Conservation (phyloP, 805 yeast genomes). For the Saccharomycopsis capsularis region DNA sequence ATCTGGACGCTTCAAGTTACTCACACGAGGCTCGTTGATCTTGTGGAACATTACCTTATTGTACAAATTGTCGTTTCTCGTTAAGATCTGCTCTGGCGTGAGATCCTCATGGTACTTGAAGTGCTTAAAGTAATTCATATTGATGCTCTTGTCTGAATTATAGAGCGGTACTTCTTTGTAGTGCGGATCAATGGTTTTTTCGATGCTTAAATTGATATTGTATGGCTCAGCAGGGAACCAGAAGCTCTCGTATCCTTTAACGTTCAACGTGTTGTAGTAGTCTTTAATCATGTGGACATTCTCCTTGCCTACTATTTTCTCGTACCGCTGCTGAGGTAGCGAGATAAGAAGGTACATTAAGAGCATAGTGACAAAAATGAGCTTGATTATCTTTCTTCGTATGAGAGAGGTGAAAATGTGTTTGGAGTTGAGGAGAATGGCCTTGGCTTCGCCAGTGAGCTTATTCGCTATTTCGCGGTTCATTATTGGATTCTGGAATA, state of each 20-base stretch:
- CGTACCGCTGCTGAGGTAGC: conserved; percentile 10
- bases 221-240: conserved; percentile 12
- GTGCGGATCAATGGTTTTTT: conserved; percentile 13
- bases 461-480: not conserved
- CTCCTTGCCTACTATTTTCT: conserved; percentile 13
- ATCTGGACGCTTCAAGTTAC: conserved; percentile 27
- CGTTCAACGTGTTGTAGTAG: conserved; percentile 11
- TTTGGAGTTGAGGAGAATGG: not conserved
- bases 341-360: too few relatives aligned
- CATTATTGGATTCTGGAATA: too few relatives aligned
- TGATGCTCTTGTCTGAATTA: conserved; percentile 9
- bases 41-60: conserved; percentile 31
- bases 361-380: too few relatives aligned
- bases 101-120: conserved; percentile 20
- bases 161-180: conserved; percentile 22
- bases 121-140: conserved; percentile 19
- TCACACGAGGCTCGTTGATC: conserved; percentile 45
- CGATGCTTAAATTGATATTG: conserved; percentile 11
- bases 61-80: conserved; percentile 34
- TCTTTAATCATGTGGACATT: conserved; percentile 13
- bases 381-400: too few relatives aligned
- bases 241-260: conserved; percentile 4
- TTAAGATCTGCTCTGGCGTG: conserved; percentile 20
- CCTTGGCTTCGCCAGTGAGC: not conserved
- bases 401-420: not conserved